These are phyloP conservation scores for Rutstroemia sp. DNA, from an alignment of 2,329 filamentous ascomycete genomes.

Conservation along the genomic window DNA sequence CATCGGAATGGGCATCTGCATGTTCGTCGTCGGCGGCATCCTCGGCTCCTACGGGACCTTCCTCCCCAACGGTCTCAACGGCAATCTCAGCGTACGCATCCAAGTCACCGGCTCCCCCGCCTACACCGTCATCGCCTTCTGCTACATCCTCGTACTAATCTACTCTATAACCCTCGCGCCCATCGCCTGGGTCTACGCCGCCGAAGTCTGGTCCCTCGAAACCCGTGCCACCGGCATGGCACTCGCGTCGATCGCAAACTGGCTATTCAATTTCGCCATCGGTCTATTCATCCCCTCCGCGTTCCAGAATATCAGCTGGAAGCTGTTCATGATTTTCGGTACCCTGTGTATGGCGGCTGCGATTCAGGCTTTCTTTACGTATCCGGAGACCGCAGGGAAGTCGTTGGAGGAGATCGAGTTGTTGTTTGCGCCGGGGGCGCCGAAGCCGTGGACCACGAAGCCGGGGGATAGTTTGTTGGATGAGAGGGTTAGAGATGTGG, in stretches of 20 bases:
- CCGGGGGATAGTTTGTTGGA: constrained; percentile 15
- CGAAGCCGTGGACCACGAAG: constrained; percentile 20
- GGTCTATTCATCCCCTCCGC: constrained; percentile 51
- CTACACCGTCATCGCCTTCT: constrained; percentile 58
- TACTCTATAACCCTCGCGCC: constrained; percentile 58
- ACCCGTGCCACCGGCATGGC: constrained; percentile 54
- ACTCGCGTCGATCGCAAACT: constrained; percentile 47
- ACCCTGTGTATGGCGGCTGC: constrained; percentile 38
- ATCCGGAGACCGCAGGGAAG: constrained; percentile 30
- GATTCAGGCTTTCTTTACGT: constrained; percentile 22
- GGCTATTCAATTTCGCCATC: constrained; percentile 54
- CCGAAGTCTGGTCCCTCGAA: constrained; percentile 56
- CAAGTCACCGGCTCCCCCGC: constrained; percentile 44
- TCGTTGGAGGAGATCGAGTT: constrained; percentile 31
- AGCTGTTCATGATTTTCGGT: constrained; percentile 44
- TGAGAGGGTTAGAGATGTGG: constrained; percentile 14
- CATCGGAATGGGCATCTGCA: constrained; percentile 35
- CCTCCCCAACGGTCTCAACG: constrained; percentile 37
- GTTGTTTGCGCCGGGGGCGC: constrained; percentile 22
- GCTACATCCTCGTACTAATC: constrained; percentile 55
- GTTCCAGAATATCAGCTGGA: constrained; percentile 51
- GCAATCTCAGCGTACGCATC: constrained; percentile 46
- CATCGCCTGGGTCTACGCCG: constrained; percentile 58
- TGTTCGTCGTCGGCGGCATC: constrained; percentile 40
- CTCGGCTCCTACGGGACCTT: constrained; percentile 34